These are phyloP conservation scores for Penicillium sp. DNA, from an alignment of 2,329 filamentous ascomycete genomes.

Conservation along the genomic window DNA sequence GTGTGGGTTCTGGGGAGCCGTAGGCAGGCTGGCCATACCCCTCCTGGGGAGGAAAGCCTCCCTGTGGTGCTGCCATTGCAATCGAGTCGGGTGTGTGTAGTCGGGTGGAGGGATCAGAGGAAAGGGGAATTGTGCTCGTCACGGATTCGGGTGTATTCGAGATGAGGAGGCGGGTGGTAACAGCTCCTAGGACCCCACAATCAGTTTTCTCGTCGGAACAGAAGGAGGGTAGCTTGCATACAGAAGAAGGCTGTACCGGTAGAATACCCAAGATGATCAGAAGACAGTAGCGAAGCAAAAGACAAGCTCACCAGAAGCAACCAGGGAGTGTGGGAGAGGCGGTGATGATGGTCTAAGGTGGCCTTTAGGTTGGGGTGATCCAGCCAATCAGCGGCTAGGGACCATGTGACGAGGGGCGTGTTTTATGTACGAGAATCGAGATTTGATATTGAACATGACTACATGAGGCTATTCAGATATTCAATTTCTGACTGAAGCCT, in stretches of 20 bases:
- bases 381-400: conserved; percentile 34
- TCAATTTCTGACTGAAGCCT: too few relatives aligned
- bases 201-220: conserved; percentile 16
- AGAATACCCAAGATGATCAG: background rate
- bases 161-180: conserved; percentile 19
- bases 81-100: conserved; percentile 9
- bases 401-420: conserved; percentile 14
- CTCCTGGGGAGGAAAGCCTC: conserved; percentile 51
- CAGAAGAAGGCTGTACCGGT: background rate
- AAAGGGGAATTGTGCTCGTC: conserved; percentile 8
- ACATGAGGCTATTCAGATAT: background rate
- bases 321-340: conserved; percentile 20
- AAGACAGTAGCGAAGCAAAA: conserved; percentile 1
- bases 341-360: conserved; percentile 38
- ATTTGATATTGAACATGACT: background rate
- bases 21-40: conserved; percentile 46
- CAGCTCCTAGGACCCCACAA: conserved; percentile 29
- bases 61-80: conserved; percentile 51
- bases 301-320: conserved; percentile 9
- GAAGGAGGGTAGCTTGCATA: background rate
- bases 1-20: conserved; percentile 40
- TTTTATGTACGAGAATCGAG: background rate
- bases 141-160: conserved; percentile 14
- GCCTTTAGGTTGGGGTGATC: conserved; percentile 34
- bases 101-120: conserved; percentile 3